Conservation (phyloP, 306 rosid genomes). For the Cajanus cajan region DNA sequence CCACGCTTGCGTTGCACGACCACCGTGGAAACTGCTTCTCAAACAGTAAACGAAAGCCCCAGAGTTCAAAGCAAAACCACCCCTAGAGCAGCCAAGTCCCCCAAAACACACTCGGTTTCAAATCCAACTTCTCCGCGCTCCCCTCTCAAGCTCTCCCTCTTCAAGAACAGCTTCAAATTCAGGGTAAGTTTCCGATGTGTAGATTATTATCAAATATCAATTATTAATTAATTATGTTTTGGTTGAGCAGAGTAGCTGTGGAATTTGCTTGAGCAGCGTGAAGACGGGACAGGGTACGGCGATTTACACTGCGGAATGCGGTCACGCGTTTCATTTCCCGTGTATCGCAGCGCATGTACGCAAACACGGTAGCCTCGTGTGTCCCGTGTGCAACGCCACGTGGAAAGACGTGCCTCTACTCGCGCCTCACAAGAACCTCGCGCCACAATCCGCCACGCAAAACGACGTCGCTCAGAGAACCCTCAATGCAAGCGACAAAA, state of each 20-base stretch:
- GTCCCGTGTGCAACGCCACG: constrained; percentile 79
- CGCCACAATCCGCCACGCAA: constrained; percentile 16
- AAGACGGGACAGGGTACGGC: constrained; percentile 97
- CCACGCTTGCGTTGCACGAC: constrained; percentile 33
- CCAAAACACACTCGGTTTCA: constrained; percentile 38
- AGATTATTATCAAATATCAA: too few relatives aligned
- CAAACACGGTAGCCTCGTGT: constrained; percentile 63
- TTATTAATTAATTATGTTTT: not conserved
- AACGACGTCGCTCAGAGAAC: constrained; percentile 14
- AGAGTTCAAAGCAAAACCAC: constrained; percentile 43
- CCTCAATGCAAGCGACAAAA: constrained; percentile 28
- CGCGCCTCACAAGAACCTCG: constrained; percentile 58
- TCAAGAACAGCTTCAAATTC: constrained; percentile 94
- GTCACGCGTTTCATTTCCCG: constrained; percentile 92
- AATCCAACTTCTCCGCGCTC: constrained; percentile 90
- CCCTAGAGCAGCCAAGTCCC: constrained; percentile 52
- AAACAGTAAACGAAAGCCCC: constrained; percentile 43
- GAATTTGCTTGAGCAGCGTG: constrained; percentile 86
- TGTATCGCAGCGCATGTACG: constrained; percentile 76
- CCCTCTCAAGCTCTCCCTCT: constrained; percentile 82
- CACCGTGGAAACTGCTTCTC: not conserved
- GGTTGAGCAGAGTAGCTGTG: constrained; percentile 79
- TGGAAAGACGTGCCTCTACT: constrained; percentile 93
- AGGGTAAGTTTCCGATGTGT: constrained; percentile 69
- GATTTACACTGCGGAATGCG: constrained; percentile 93